Conservation (phyloP, 1,139 yeast species). For the Lipomyces yarrowii region DNA sequence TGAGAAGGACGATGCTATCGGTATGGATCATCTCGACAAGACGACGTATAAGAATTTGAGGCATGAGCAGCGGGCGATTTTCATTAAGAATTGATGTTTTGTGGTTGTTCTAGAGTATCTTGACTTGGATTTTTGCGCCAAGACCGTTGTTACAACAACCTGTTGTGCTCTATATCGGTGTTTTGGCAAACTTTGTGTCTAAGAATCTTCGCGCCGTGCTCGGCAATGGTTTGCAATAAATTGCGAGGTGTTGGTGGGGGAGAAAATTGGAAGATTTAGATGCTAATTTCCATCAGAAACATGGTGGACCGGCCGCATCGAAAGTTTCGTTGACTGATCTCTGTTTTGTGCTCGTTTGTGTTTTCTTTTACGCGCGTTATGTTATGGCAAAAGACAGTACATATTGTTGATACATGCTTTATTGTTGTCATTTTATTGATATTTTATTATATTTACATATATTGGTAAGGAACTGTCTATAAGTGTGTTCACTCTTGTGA, state of each 20-base stretch:
- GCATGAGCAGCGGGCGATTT: conserved; percentile 60
- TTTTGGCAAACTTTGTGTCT: background rate
- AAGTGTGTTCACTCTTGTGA: background rate
- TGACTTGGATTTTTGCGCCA: background rate
- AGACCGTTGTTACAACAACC: background rate
- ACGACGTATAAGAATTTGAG: conserved; percentile 40
- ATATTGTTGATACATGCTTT: background rate
- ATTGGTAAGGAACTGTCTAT: background rate
- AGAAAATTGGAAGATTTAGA: background rate
- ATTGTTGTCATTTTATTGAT: background rate
- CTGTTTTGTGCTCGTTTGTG: background rate
- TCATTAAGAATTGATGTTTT: conserved; percentile 45
- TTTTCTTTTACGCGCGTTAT: background rate
- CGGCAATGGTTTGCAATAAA: background rate
- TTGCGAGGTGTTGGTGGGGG: background rate
- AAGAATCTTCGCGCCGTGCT: background rate
- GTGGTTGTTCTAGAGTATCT: background rate
- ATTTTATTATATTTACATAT: background rate
- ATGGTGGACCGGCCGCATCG: background rate
- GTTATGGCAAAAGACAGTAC: background rate
- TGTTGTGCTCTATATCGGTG: background rate
- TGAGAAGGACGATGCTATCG: conserved; percentile 57
- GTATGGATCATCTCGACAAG: conserved; percentile 87
- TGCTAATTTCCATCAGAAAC: background rate
- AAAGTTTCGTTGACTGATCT: background rate